Percentiles rank a stretch among this genome's conserved stretches.
These are phyloP conservation scores for Ogataea nonfermentans DNA, from an alignment of 805 yeast genomes.

Conservation along the genomic window DNA sequence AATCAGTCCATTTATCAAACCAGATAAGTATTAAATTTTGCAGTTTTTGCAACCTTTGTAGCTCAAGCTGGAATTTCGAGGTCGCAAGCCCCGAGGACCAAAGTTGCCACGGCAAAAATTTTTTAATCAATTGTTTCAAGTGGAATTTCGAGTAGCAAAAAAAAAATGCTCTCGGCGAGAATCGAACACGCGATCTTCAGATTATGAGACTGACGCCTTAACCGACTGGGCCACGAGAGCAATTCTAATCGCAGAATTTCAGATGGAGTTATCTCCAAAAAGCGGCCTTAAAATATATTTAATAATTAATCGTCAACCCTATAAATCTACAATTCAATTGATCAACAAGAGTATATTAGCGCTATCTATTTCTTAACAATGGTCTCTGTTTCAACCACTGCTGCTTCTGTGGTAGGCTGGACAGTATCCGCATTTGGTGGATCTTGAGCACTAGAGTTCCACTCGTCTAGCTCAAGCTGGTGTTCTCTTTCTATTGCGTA, in stretches of 20 bases:
- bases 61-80: too few species aligned
- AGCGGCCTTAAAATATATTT: too few species aligned
- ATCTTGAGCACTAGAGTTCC: constrained; percentile 49
- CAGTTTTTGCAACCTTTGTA: too few species aligned
- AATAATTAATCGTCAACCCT: too few species aligned
- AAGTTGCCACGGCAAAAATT: too few species aligned
- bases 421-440: constrained; percentile 15
- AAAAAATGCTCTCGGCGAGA: constrained; percentile 38
- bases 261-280: too few species aligned
- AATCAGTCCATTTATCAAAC: too few species aligned
- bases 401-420: constrained; percentile 50
- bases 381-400: constrained; percentile 43
- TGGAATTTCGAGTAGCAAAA: constrained; percentile 1
- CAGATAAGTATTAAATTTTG: too few species aligned
- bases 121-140: too few species aligned
- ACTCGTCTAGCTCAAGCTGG: constrained; percentile 64
- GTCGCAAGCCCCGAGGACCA: too few species aligned
- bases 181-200: constrained; percentile 42
- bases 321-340: neutral
- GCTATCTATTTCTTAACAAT: constrained; percentile 8
- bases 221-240: constrained; percentile 42
- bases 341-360: too few species aligned
- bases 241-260: neutral
- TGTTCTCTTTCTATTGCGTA: constrained; percentile 84
- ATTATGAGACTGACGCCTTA: constrained; percentile 42